Base-by-base conservation (phyloP, 805 yeast genomes). In the Candida sanyiensis region DNA sequence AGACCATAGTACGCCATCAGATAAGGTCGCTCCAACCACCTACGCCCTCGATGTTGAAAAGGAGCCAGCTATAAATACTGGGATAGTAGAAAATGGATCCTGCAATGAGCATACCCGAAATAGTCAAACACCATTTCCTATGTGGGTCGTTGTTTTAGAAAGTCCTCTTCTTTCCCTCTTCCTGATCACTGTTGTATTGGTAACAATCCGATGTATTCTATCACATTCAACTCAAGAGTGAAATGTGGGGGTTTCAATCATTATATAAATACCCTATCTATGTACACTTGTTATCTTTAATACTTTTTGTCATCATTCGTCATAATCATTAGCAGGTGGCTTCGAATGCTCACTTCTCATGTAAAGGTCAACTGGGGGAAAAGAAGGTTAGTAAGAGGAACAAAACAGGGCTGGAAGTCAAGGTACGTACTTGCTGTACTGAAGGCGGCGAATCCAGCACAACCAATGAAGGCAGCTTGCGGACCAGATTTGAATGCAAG, bases 381-480 rank as follows among this genome's bases (percentile, higher is more conserved):
- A 26, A 21, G 35, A 24, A 25, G 21, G 33, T 36, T 34, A 29
- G 37, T 22, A 25, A 15, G 8, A 15, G 13, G 7, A 15, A 19
- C 23, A 13, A 13, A 19, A 23, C 10, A 11, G 27, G 7, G 28
- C 8, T 21, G 7, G 9, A 20, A 41, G 47, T 15, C 37, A 45
- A 50, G 3, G 25, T 19, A 39, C 42, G 15, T 34, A 39, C 42
- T 77, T 6, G 95, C 95, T 4, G 87, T 80, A 40, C 95, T 82
- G 60, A 93, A 93, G 7, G 93, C 95, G 3, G 97, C 97, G 66
- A 93, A 93, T 7, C 97, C 98, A 20, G 94, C 96, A 69, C 97
- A 93, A 1, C 98, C 98, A 42, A 89, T 59, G 19, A 79, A 52
- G 0, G 96, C 93, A 21, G 95, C 94, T 52, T 81, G 88, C 1